Evolutionary conservation across 2,329 filamentous ascomycete species (phyloP), one percentile per base, ranked within the genome.

Genomic region (Fusarium sp.): DNA sequence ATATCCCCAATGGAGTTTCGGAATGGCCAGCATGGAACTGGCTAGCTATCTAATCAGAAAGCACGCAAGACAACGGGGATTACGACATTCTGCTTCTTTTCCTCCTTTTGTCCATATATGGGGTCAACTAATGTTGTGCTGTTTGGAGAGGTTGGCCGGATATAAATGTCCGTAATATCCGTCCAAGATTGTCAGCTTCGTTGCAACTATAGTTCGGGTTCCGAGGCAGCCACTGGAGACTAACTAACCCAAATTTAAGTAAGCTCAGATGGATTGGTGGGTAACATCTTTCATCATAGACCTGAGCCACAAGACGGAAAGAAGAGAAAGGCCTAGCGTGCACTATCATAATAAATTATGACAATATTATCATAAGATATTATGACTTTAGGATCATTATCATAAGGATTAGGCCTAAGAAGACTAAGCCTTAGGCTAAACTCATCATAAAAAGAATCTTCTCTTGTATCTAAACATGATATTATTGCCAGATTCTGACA

Each of bases 151-250:
- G 33, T 63, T 63, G 49, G 30, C 15, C 64, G 64, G 64, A 63
- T 63, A 68, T 68, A 67, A 68, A 62, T 32, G 46, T 48, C 35
- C 46, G 45, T 38, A 67, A 46, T 64, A 65, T 27, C 62, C 62
- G 44, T 37, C 12, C n/a, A 6, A 38, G 48, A 52, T 8, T 38
- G 48, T 38, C 20, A 52, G 20, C 48, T 52, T 52, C 32, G 18
- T 15, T 52, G 32, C 20, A 52, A 38, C 20, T 26, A 38, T 15
- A 52, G 17, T 18, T 59, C n/a, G 20, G 37, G 37, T 42, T 42
- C 30, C 38, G 30, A 35, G 20, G 48, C 20, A 37, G 48, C 32
- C 53, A 17, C 26, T 27, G 13, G 7, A 40, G 18, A 17, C 9
- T 35, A 20, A 45, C 26, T 20, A 35, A 5, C 4, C 30, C 30